phyloP scores from a whole-genome alignment of 2,329 filamentous ascomycete species.

The Cordyceps cateniannulata region DNA sequence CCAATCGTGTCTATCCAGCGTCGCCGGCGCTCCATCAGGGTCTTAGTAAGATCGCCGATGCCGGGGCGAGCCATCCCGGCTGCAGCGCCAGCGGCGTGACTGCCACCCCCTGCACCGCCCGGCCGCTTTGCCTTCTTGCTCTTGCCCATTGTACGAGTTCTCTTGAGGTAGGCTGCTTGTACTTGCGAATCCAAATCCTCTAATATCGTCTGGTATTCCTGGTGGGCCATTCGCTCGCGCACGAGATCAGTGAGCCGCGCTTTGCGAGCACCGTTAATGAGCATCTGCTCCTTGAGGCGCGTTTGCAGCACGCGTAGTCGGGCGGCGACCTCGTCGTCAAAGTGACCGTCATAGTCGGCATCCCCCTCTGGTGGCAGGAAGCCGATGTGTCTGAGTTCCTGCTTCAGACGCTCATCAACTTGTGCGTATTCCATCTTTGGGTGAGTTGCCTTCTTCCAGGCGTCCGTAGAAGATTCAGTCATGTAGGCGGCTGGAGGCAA shows the following conservation, averaged over 20 bases:
- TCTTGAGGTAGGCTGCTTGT: conserved; percentile 90
- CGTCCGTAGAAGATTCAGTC: conserved; percentile 66
- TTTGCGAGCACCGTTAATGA: conserved; percentile 87
- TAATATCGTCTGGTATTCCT: conserved; percentile 94
- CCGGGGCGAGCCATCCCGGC: conserved; percentile 61
- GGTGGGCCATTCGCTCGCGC: conserved; percentile 87
- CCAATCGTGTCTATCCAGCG: conserved; percentile 90
- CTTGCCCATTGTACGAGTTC: conserved; percentile 89
- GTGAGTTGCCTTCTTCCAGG: conserved; percentile 72
- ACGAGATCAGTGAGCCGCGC: conserved; percentile 79
- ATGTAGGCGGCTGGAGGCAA: conserved; percentile 70
- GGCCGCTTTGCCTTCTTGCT: conserved; percentile 83
- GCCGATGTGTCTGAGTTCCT: conserved; percentile 85
- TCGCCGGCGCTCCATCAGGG: conserved; percentile 82
- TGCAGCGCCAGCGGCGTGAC: conserved; percentile 49
- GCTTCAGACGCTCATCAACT: conserved; percentile 84
- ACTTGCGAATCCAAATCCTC: conserved; percentile 95
- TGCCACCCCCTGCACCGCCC: conserved; percentile 68
- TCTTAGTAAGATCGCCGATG: conserved; percentile 86
- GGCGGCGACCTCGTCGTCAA: conserved; percentile 89
- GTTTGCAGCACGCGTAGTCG: conserved; percentile 79
- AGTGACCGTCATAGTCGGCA: conserved; percentile 81
- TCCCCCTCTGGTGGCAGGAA: conserved; percentile 64
- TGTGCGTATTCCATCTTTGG: conserved; percentile 76
- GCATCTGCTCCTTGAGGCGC: conserved; percentile 73